Evolutionary conservation across 371 early-diverging fungal species (phyloP).

Genomic region (Circinella umbellata): DNA sequence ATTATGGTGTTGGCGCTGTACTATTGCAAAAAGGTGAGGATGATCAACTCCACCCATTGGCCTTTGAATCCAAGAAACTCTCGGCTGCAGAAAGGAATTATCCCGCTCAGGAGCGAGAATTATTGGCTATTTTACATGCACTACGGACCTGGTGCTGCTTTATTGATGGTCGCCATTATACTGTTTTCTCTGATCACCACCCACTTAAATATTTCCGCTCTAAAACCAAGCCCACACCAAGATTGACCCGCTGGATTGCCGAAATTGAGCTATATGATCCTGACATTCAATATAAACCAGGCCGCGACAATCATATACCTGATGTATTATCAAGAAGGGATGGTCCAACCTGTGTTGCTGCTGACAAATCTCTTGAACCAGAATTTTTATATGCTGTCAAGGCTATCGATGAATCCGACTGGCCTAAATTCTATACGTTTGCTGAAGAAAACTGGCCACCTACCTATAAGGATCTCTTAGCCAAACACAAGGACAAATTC

Average conservation of each 20-base stretch:
- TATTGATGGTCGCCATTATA: slow-evolving; percentile 26
- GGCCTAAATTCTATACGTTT: slow-evolving; percentile 23
- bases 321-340: slow-evolving; percentile 20
- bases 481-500: slow-evolving; percentile 14
- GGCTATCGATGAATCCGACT: slow-evolving; percentile 13
- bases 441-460: slow-evolving; percentile 14
- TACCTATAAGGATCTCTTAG: background rate
- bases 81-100: slow-evolving; percentile 29
- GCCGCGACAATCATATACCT: slow-evolving; percentile 25
- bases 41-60: slow-evolving; percentile 22
- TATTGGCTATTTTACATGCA: slow-evolving; percentile 38
- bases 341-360: slow-evolving; percentile 1
- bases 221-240: slow-evolving; percentile 29
- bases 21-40: slow-evolving; percentile 34
- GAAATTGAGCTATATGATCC: slow-evolving; percentile 36
- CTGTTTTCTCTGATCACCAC: slow-evolving; percentile 32
- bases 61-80: slow-evolving; percentile 43
- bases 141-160: slow-evolving; percentile 36
- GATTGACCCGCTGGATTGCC: slow-evolving; percentile 32
- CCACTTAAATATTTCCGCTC: slow-evolving; percentile 28
- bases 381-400: slow-evolving; percentile 23
- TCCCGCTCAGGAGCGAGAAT: slow-evolving; percentile 45
- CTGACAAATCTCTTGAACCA: slow-evolving; percentile 18
- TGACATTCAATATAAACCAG: slow-evolving; percentile 26
- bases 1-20: slow-evolving; percentile 28